These are phyloP conservation scores for Myotisia sp. DNA, from an alignment of 2,329 filamentous ascomycete genomes.

Conservation along the genomic window DNA sequence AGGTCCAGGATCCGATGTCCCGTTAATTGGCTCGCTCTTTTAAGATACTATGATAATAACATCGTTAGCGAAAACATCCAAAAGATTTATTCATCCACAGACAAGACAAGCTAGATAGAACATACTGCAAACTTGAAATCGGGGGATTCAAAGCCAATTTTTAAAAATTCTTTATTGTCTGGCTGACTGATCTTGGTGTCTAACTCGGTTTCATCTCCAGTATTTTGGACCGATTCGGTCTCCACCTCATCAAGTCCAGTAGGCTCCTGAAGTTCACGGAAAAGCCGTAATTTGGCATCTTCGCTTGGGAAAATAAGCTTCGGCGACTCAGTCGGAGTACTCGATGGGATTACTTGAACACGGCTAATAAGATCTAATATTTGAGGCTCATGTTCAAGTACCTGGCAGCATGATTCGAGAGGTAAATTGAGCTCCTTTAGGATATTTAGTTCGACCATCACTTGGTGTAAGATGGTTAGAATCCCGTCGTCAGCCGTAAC, in stretches of 20 bases:
- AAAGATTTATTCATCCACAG: neutral
- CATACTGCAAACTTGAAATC: slow-evolving; percentile 60
- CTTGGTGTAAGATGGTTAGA: slow-evolving; percentile 37
- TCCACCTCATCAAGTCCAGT: slow-evolving; percentile 4
- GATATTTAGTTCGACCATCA: slow-evolving; percentile 42
- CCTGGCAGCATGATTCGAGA: slow-evolving; percentile 22
- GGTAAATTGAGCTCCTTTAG: slow-evolving; percentile 32
- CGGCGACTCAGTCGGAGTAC: slow-evolving; percentile 4
- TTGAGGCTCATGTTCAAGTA: slow-evolving; percentile 18
- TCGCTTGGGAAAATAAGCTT: slow-evolving; percentile 22
- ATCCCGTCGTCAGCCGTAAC: slow-evolving; percentile 23
- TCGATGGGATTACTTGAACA: slow-evolving; percentile 19
- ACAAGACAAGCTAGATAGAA: slow-evolving; percentile 12
- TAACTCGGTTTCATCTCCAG: slow-evolving; percentile 1
- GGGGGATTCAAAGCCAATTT: slow-evolving; percentile 42
- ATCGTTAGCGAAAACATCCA: slow-evolving; percentile 11
- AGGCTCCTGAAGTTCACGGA: slow-evolving; percentile 15
- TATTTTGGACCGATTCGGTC: neutral
- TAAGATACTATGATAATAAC: slow-evolving; percentile 49
- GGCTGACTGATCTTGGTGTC: slow-evolving; percentile 6
- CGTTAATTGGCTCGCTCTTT: slow-evolving; percentile 69
- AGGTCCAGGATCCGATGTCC: slow-evolving; percentile 61
- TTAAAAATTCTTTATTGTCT: slow-evolving; percentile 43
- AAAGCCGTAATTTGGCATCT: slow-evolving; percentile 21
- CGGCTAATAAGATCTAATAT: slow-evolving; percentile 21